phyloP scores from a whole-genome alignment of 2,329 filamentous ascomycete genomes.

The Ceratocystis albifundus region DNA sequence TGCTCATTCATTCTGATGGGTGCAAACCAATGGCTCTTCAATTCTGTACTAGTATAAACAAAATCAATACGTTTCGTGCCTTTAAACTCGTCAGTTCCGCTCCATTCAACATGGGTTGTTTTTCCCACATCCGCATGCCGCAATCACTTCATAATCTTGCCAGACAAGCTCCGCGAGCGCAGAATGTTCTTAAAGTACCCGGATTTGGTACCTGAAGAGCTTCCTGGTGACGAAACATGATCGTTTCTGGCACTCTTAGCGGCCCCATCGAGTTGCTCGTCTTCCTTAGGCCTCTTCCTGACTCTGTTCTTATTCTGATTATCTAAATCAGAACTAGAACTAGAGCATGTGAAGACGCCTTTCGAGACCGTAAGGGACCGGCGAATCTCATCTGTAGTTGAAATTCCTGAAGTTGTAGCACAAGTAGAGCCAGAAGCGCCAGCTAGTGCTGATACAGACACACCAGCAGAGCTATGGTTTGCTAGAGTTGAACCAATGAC shows the following conservation, averaged over 20 bases:
- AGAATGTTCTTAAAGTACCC: conserved; percentile 3
- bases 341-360: neutral
- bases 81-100: neutral
- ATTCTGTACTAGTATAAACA: conserved; percentile 20
- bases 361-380: conserved; percentile 12
- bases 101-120: neutral
- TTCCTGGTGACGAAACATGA: neutral
- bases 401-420: conserved; percentile 6
- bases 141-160: neutral
- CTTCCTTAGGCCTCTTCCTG: conserved; percentile 7
- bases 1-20: neutral
- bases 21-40: neutral
- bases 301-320: neutral
- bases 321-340: too few species aligned
- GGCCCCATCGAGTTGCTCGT: neutral
- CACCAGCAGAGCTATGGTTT: neutral
- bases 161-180: neutral
- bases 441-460: conserved; percentile 5
- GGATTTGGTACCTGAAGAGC: neutral
- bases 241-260: conserved; percentile 1
- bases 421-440: neutral
- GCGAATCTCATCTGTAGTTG: conserved; percentile 20
- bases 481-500: conserved; percentile 25
- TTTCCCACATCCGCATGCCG: neutral
- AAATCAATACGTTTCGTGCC: neutral